These are phyloP conservation scores for Backusella liffmaniae DNA, from an alignment of 192 early-diverging fungal genomes.

Conservation along the genomic window DNA sequence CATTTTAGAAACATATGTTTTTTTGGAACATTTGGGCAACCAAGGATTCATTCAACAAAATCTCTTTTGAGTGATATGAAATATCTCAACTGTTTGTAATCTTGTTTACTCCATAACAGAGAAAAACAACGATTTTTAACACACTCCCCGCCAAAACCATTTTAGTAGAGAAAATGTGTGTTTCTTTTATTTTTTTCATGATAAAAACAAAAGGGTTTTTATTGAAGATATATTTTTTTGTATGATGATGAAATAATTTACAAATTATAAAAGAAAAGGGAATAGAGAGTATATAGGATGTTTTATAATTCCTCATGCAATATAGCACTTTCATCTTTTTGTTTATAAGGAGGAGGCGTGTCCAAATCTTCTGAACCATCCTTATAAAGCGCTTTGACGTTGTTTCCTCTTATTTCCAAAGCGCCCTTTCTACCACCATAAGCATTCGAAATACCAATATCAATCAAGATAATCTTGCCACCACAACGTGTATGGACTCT, in stretches of 20 bases:
- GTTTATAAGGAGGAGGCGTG: background rate
- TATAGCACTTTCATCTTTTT: background rate
- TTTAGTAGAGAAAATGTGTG: too few species aligned
- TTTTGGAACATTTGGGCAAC: too few species aligned
- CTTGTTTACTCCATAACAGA: too few species aligned
- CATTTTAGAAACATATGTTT: too few species aligned
- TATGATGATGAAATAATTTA: background rate
- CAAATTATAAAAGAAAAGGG: background rate
- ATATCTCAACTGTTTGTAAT: too few species aligned
- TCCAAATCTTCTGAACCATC: slow-evolving; percentile 1
- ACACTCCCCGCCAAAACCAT: too few species aligned
- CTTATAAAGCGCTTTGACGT: slow-evolving; percentile 50
- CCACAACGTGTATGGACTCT: slow-evolving; percentile 61
- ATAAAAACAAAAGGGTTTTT: background rate
- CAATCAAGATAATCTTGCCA: slow-evolving; percentile 62
- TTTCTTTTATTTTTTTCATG: too few species aligned
- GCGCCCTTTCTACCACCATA: slow-evolving; percentile 73
- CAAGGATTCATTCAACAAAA: too few species aligned
- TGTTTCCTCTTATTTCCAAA: slow-evolving; percentile 66
- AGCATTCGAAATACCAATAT: slow-evolving; percentile 66
- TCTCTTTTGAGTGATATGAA: too few species aligned
- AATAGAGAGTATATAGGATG: background rate
- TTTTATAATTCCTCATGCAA: slow-evolving; percentile 3
- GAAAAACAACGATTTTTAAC: too few species aligned
- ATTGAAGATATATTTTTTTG: too few species aligned